Base-by-base conservation (phyloP, 306 rosid species). In the Amphicarpaea edgeworthii region DNA sequence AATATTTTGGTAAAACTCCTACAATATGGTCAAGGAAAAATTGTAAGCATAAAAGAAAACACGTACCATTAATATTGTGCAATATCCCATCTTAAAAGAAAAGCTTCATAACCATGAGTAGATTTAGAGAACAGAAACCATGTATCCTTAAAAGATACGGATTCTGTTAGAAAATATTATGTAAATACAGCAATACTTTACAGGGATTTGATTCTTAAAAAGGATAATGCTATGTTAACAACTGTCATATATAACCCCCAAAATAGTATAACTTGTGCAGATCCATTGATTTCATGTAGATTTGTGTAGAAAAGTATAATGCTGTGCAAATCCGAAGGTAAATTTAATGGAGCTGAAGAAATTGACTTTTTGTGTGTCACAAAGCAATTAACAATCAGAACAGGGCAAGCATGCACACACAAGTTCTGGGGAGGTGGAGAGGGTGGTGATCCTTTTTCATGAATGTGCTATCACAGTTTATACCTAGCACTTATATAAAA, bases 1-100 rank as follows among this genome's bases (percentile, higher is more conserved):
- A 95, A 81, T 95, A 95, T 88, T 91, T 95, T 69, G 99, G 99
- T 72, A 95, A 81, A 64, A 90, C 87, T 70, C 99, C 99, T 95
- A 70, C 72, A 70, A 70, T 64, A 42, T 16, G 14, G 51, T 70
- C 70, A 60, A 26, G 72, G 75, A 78, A 54, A 38, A 74, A 7
- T 8, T 50, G 59, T 72, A 53, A 73, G 76, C 20, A 45, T 26
- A 63, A 63, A 61, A 3, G 41, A n/a, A 46, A n/a, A 8, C 62
- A 70, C 14, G 49, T 12, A 17, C 46, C 19, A 43, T n/a, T 7
- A 76, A 34, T 26, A 60, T 24, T 20, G 10, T 55, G 42, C 79
- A 80, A 37, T 47, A 43, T 32, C 54, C 68, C 40, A 34, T 50
- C 41, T 30, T 73, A 9, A 34, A 24, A 72, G 19, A 42, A 60